Evolutionary conservation across 1,284 basidiomycete genomes (phyloP).

Genomic region (Vanrija pseudolonga): DNA sequence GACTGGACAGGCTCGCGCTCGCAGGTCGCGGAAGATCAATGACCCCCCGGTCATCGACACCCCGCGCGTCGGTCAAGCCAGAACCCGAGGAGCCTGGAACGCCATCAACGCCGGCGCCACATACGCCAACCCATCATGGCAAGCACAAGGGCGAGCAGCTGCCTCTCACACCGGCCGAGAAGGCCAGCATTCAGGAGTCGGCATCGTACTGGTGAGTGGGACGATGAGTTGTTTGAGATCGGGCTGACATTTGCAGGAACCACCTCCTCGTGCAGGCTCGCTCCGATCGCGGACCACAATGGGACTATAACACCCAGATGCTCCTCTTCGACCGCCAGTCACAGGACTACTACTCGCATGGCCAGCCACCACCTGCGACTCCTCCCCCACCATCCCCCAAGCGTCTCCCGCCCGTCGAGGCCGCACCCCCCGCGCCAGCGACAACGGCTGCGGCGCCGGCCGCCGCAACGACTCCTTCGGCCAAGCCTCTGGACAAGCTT

Average conservation of each 20-base stretch:
- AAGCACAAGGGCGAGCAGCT: conserved; percentile 15
- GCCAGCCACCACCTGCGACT: conserved; percentile 13
- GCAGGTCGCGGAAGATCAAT: neutral
- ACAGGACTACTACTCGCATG: conserved; percentile 39
- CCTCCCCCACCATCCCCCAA: neutral
- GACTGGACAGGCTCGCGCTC: conserved; percentile 2
- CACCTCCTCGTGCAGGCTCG: conserved; percentile 45
- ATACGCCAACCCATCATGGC: conserved; percentile 8
- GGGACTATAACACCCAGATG: conserved; percentile 47
- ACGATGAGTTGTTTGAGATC: neutral
- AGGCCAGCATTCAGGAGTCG: conserved; percentile 5
- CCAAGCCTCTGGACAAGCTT: neutral
- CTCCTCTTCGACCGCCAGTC: conserved; percentile 37
- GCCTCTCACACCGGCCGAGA: conserved; percentile 2
- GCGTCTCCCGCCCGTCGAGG: neutral
- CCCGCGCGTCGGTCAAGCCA: conserved; percentile 2
- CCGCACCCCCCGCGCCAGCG: conserved; percentile 1
- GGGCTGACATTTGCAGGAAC: conserved; percentile 34
- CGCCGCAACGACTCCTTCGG: neutral
- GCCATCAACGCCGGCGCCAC: neutral
- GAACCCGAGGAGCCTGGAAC: neutral
- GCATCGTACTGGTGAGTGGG: conserved; percentile 16
- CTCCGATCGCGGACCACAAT: conserved; percentile 44
- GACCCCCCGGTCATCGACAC: conserved; percentile 1
- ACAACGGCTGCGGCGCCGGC: neutral